Evolutionary conservation across 2,329 filamentous ascomycete genomes (phyloP).

Genomic region (Dryadomyces quercivorus): DNA sequence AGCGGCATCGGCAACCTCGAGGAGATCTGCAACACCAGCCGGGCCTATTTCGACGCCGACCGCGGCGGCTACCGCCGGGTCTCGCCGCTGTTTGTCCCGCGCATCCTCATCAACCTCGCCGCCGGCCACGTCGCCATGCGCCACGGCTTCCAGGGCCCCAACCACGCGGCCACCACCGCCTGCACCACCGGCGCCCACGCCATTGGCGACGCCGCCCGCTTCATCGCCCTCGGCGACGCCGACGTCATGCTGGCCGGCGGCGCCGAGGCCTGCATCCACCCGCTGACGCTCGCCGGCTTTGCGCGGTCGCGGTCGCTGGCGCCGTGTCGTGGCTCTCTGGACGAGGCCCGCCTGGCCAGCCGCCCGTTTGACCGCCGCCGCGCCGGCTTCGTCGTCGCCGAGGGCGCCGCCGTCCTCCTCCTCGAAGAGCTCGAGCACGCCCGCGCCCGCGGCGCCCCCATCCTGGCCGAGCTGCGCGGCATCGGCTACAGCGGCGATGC

Average conservation of each 20-base stretch:
- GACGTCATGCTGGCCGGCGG: conserved; percentile 95
- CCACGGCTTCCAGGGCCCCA: conserved; percentile 79
- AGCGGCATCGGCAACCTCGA: conserved; percentile 93
- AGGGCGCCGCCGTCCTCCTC: conserved; percentile 79
- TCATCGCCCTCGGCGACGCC: conserved; percentile 84
- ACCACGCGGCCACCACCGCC: conserved; percentile 85
- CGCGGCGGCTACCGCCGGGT: conserved; percentile 69
- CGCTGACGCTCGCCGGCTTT: conserved; percentile 84
- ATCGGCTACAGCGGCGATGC: conserved; percentile 90
- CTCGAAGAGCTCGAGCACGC: conserved; percentile 89
- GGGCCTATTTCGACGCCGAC: conserved; percentile 49
- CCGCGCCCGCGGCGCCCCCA: conserved; percentile 59
- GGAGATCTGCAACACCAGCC: conserved; percentile 73
- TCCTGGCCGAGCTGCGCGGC: conserved; percentile 81
- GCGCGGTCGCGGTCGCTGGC: conserved; percentile 76
- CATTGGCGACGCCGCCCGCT: conserved; percentile 83
- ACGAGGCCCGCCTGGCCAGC: conserved; percentile 67
- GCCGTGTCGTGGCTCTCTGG: conserved; percentile 31
- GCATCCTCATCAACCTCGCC: conserved; percentile 86
- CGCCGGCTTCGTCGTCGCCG: conserved; percentile 81
- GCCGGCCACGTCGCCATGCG: conserved; percentile 93
- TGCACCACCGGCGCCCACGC: conserved; percentile 95
- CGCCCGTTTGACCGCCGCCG: conserved; percentile 76
- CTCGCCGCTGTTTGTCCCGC: conserved; percentile 85
- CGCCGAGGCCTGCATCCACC: conserved; percentile 90